Base-by-base conservation (phyloP, 2,329 filamentous ascomycete species). In the Orbilia oligospora region DNA sequence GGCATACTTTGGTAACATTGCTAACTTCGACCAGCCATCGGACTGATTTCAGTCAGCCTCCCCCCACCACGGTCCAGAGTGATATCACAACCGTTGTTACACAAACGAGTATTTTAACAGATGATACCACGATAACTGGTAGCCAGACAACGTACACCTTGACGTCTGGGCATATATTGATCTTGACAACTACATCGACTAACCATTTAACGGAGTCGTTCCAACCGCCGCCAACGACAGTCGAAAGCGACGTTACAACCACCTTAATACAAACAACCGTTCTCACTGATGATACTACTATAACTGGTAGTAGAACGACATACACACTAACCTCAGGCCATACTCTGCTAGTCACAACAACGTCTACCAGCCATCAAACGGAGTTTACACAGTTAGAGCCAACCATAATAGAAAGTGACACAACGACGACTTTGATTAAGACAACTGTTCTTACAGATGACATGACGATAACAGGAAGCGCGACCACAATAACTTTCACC, bases 91-190 rank as follows among this genome's bases (percentile, higher is more conserved):
- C 44, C 14, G 30, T 48, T 18, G 16, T 69, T 9, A 46, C 66
- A 5, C 30, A 49, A 22, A 48, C 41, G 8, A 58, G 30, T 9
- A 38, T 69, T 30, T n/a, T 70, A 2, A 51, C 53, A 9, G 38
- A 70, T 20, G 67, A 70, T 51, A 58, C 51, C 9, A 69, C 49
- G 1, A 58, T 69, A 30, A 69, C 49, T 30, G 49, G 36, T 22
- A 46, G 20, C 14, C 30, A 41, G 33, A 69, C 33, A 33, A 69
- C 49, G 1, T 61, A 61, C 41, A 70, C 67, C 2, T 16, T 49
- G 9, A 70, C 51, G 6, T 70, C 67, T n/a, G 67, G 53, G 2
- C 38, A 70, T 27, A 63, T 38, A n/a, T n/a, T 69, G 3, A n/a
- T n/a, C n/a, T 10, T 58, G 9, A 18, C 10, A 8, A 48, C 16